These are phyloP conservation scores for Fraxinus velutina DNA, from an alignment of 305 asterid genomes.

Conservation along the genomic window DNA sequence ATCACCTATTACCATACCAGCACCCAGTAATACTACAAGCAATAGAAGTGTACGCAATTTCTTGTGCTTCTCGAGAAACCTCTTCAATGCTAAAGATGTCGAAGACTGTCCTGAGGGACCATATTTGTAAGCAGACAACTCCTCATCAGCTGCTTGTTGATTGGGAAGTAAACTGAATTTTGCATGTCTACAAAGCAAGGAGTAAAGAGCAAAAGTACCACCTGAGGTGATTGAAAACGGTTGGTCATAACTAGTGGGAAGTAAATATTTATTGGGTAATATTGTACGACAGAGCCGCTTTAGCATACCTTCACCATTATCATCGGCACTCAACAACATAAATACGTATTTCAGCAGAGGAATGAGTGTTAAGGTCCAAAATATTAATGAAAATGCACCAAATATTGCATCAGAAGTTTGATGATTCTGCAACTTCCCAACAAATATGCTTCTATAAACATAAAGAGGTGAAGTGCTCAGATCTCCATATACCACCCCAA, in stretches of 20 bases:
- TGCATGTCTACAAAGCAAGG: slow-evolving; percentile 92
- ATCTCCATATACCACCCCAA: slow-evolving; percentile 96
- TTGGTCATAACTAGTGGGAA: slow-evolving; percentile 26
- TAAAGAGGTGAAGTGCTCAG: slow-evolving; percentile 94
- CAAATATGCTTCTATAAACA: slow-evolving; percentile 72
- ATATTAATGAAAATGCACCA: slow-evolving; percentile 89
- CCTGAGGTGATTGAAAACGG: slow-evolving; percentile 45
- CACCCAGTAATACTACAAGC: slow-evolving; percentile 81
- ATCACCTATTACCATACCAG: slow-evolving; percentile 97
- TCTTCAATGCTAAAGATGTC: slow-evolving; percentile 55
- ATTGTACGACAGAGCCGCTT: neutral
- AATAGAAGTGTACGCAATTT: slow-evolving; percentile 63
- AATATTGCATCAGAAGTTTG: slow-evolving; percentile 62
- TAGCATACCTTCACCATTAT: slow-evolving; percentile 88
- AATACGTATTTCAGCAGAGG: slow-evolving; percentile 82
- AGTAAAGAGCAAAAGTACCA: slow-evolving; percentile 95
- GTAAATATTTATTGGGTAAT: neutral
- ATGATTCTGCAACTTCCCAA: slow-evolving; percentile 58
- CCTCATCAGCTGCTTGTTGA: slow-evolving; percentile 99
- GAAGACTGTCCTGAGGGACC: slow-evolving; percentile 64
- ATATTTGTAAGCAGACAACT: slow-evolving; percentile 76
- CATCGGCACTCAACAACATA: slow-evolving; percentile 72
- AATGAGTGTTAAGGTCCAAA: slow-evolving; percentile 90
- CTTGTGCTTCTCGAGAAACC: slow-evolving; percentile 81
- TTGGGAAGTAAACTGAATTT: slow-evolving; percentile 92